Evolutionary conservation across 2,329 filamentous ascomycete genomes (phyloP), one percentile per base, ranked within the genome.

Genomic region (Colletotrichum costaricense): DNA sequence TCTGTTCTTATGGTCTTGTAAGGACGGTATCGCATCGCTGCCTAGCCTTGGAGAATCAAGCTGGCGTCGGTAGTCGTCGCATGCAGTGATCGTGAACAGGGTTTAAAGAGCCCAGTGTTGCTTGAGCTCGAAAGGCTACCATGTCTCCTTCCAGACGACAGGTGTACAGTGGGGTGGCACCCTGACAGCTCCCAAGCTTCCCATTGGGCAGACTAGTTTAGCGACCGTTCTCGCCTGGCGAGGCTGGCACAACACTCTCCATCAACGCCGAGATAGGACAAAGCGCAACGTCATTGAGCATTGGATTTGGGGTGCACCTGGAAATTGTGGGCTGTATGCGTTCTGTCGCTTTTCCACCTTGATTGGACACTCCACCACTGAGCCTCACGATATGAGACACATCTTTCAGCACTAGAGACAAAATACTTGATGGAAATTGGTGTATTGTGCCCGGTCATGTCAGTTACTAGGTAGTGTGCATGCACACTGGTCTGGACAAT

Each of bases 11-110:
- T 67, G 28, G 19, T 35, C 19, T 22, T 30, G 73, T 69, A 74
- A 67, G 72, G 63, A 65, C 75, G 59, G 67, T 38, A 65, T 57
- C 22, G 67, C 38, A 81, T 81, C 73, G 76, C 79, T 79, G 67
- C 75, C 63, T 65, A 35, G 33, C 30, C 66, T 33, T 46, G 54
- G 2, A 28, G 14, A 22, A 28, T 28, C 63, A 46, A 42, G 62
- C 46, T 66, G 60, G 19, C 63, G 28, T 54, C 30, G 26, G n/a
- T 49, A 49, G 46, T 63, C 9, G n/a, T 35, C 42, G 52, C 24
- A 42, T 38, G 75, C 78, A 77, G 77, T 74, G 76, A 74, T 57
- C 5, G 49, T 56, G 52, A 46, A 72, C 68, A 69, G 54, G 30
- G 42, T 57, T 24, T 26, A 65, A 11, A 55, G 42, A 22, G 42